Percentiles rank a stretch among this genome's conserved stretches.
Conservation (phyloP, 805 yeast genomes). For the Candida incommunis region DNA sequence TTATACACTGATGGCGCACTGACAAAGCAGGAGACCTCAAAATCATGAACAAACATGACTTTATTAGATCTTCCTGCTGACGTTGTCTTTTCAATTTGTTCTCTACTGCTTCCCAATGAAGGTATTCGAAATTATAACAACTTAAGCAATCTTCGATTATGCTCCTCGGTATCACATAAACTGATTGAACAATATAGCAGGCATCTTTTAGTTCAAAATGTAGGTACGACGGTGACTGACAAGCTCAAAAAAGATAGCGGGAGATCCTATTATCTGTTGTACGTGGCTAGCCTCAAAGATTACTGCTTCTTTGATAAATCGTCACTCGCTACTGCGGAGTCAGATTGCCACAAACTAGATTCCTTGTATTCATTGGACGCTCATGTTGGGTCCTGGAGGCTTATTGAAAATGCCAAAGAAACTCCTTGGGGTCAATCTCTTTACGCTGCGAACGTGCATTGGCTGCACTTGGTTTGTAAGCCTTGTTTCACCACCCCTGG, state of each 20-base stretch:
- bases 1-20: too few species aligned
- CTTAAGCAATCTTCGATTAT: not conserved
- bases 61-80: too few species aligned
- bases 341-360: not conserved
- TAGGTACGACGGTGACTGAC: not conserved
- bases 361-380: not conserved
- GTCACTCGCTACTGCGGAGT: not conserved
- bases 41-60: too few species aligned
- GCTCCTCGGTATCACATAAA: not conserved
- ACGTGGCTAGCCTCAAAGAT: not conserved
- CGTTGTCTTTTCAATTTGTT: too few species aligned
- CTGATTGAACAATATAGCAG: not conserved
- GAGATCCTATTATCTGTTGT: not conserved
- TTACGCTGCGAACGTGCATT: not conserved
- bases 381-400: not conserved
- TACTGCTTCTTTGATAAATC: not conserved
- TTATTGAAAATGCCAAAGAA: not conserved
- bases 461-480: not conserved
- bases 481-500: not conserved
- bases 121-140: too few species aligned
- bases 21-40: too few species aligned
- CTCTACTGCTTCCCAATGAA: too few species aligned
- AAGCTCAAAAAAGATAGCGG: not conserved
- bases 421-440: not conserved
- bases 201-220: not conserved